phyloP scores from a whole-genome alignment of 768 basidiomycete species.

The Rhizopogon vesiculosus region DNA sequence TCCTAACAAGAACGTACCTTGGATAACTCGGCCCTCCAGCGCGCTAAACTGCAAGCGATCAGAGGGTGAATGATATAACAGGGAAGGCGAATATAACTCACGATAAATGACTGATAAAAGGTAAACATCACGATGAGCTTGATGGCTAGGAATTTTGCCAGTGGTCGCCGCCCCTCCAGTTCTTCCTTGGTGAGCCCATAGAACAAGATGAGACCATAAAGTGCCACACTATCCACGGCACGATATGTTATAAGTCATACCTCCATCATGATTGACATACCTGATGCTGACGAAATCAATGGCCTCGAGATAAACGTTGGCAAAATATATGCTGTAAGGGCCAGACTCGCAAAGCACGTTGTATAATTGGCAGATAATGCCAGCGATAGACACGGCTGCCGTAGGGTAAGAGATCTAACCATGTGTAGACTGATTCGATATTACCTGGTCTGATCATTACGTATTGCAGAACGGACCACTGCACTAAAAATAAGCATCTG shows the following conservation, averaged over 20 bases:
- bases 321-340: slow-evolving; percentile 55
- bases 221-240: slow-evolving; percentile 51
- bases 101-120: slow-evolving; percentile 80
- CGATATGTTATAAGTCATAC: neutral
- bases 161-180: slow-evolving; percentile 67
- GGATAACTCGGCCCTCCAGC: slow-evolving; percentile 65
- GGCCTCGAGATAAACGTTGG: slow-evolving; percentile 63
- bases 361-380: slow-evolving; percentile 70
- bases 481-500: neutral
- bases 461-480: slow-evolving; percentile 92
- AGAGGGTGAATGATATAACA: neutral
- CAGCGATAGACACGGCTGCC: slow-evolving; percentile 50
- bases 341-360: slow-evolving; percentile 66
- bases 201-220: slow-evolving; percentile 83
- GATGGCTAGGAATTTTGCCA: slow-evolving; percentile 84
- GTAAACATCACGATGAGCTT: slow-evolving; percentile 87
- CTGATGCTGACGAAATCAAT: slow-evolving; percentile 83
- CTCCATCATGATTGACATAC: slow-evolving; percentile 28
- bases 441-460: slow-evolving; percentile 63
- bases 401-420: neutral
- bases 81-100: slow-evolving; percentile 27
- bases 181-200: slow-evolving; percentile 81
- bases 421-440: neutral
- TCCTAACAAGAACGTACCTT: slow-evolving; percentile 33
- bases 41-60: slow-evolving; percentile 47